Evolutionary conservation across 2,329 filamentous ascomycete genomes (phyloP), one percentile per base, ranked within the genome.

Genomic region (Beauveria asiatica): DNA sequence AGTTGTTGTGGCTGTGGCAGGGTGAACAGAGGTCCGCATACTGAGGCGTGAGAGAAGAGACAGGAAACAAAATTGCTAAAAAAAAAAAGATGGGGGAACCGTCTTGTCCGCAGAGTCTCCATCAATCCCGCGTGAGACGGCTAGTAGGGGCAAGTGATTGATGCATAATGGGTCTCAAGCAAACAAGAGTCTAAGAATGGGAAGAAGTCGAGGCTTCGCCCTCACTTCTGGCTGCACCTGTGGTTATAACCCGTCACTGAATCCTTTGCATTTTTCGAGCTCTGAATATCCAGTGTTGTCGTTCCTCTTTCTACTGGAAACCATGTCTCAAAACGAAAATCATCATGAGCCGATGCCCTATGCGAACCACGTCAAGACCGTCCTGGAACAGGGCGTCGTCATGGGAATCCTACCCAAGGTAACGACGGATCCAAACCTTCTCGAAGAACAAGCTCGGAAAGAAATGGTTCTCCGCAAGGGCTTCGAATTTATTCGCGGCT

Each of bases 401-500:
- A 69, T 74, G 48, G 75, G 77, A 57, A 68, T 74, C 49, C 69
- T 75, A 17, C 82, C 83, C 13, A 70, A 73, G 33, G 77, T 85
- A 49, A 86, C 83, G 0, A 86, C 83, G 2, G 79, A 86, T 58
- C 80, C 83, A 7, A 82, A 80, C 63, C 75, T 76, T 57, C 75
- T 86, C 3, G 79, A 86, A 65, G 74, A 76, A 30, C 78, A 84
- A 65, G 84, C 84, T 2, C 74, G 73, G 56, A 71, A 77, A 58
- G 70, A 69, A 16, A 75, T 86, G 70, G 70, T 72, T 13, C 30
- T 57, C 21, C 69, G 72, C 2, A 74, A 76, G 11, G 74, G 78
- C 8, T 87, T 80, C 67, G 81, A 81, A 63, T 88, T 87, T 71
- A 79, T 86, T 25, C 74, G 78, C 17, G 83, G 84, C n/a, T 83